Evolutionary conservation across 148 eudicot genomes (phyloP).

Genomic region (Agrostemma githago): DNA sequence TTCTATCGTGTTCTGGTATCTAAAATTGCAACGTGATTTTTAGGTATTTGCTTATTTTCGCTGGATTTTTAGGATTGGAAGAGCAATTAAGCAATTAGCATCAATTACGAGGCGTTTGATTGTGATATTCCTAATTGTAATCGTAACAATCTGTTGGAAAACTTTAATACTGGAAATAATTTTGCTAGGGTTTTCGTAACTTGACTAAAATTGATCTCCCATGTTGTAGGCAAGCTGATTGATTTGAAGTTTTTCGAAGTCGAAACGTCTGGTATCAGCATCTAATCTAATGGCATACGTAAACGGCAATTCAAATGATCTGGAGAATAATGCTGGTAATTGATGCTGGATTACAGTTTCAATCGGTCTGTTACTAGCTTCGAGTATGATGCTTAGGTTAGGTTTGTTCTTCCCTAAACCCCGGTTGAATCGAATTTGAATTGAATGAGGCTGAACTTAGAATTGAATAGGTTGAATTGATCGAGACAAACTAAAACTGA

Average conservation of each 20-base stretch:
- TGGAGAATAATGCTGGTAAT: constrained; percentile 14
- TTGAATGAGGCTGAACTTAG: too few relatives aligned
- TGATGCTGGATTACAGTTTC: not conserved
- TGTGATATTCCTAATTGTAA: not conserved
- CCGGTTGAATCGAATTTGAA: too few relatives aligned
- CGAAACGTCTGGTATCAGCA: constrained; percentile 1
- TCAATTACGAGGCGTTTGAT: not conserved
- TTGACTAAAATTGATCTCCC: not conserved
- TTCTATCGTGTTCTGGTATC: not conserved
- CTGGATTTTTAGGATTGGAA: too few relatives aligned
- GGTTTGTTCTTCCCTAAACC: not conserved
- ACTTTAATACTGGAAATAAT: not conserved
- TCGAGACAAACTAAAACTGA: too few relatives aligned
- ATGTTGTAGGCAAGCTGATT: not conserved
- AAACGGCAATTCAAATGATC: constrained; percentile 4
- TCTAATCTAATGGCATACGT: constrained; percentile 8
- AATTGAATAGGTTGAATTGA: too few relatives aligned
- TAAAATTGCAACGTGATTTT: too few relatives aligned
- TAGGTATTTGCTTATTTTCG: too few relatives aligned
- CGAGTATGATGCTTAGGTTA: not conserved
- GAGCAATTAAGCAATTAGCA: too few relatives aligned
- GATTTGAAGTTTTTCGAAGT: constrained; percentile 6
- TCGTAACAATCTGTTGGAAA: not conserved
- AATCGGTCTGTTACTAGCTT: not conserved
- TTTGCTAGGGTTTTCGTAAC: constrained; percentile 4